Conservation (phyloP, 2,329 filamentous ascomycete genomes). For the Cordyceps tenuipes region DNA sequence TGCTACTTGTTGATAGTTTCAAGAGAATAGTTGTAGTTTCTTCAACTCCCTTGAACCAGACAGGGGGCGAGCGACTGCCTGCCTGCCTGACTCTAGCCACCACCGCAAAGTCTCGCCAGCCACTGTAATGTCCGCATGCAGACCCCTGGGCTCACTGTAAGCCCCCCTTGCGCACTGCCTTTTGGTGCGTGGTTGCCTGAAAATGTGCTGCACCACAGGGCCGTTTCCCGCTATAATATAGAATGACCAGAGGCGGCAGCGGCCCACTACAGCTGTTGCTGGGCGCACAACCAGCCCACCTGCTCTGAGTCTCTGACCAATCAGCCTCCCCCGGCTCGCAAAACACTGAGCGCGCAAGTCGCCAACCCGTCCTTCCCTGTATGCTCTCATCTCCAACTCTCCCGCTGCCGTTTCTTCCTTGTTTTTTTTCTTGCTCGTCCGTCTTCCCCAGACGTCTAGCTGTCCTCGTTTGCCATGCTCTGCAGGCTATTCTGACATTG, state of each 20-base stretch:
- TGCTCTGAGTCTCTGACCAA: neutral
- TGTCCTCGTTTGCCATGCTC: neutral
- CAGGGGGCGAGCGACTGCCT: no score
- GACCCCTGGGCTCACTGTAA: no score
- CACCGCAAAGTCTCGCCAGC: no score
- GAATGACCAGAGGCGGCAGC: neutral
- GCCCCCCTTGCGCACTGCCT: no score
- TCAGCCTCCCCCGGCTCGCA: conserved; percentile 4
- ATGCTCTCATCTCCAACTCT: neutral
- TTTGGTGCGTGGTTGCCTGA: neutral
- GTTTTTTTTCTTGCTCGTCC: neutral
- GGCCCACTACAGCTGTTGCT: conserved; percentile 7
- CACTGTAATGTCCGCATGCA: no score
- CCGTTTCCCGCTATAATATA: no score
- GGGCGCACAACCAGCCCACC: conserved; percentile 4
- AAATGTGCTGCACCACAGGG: neutral
- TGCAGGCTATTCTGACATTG: neutral
- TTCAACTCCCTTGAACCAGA: no score
- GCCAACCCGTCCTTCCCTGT: neutral
- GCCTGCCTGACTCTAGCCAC: no score
- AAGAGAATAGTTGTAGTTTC: no score
- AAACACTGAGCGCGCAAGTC: conserved; percentile 6
- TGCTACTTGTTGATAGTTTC: no score
- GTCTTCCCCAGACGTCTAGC: neutral
- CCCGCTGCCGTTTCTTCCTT: neutral